Evolutionary conservation across 2,329 filamentous ascomycete species (phyloP).

Genomic region (Aspergillus aculeatinus): DNA sequence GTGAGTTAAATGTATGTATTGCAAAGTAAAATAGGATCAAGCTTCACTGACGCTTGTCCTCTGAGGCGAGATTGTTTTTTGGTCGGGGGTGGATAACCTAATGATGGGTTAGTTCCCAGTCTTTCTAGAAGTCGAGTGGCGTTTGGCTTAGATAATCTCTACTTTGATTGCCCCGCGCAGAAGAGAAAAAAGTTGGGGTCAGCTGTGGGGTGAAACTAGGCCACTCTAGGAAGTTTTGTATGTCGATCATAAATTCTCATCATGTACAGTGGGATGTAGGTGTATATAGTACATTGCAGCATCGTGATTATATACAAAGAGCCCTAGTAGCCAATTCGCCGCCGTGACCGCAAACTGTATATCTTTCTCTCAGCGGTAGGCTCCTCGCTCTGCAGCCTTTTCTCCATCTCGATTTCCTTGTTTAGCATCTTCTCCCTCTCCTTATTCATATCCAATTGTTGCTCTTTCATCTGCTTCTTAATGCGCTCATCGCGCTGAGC

Average conservation of each 20-base stretch:
- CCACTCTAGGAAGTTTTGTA: not conserved
- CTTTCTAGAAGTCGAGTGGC: not conserved
- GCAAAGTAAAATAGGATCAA: no score
- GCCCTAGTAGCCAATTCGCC: no score
- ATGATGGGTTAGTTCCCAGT: no score
- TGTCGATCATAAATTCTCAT: no score
- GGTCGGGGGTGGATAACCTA: no score
- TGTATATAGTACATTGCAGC: no score
- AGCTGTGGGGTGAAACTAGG: not conserved
- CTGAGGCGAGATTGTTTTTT: not conserved
- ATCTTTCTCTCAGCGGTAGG: not conserved
- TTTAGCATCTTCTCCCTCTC: not conserved
- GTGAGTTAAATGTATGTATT: not conserved
- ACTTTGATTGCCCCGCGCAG: not conserved
- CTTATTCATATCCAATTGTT: no score
- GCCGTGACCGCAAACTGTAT: not conserved
- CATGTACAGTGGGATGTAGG: no score
- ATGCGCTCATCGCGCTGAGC: not conserved
- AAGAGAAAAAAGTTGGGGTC: not conserved
- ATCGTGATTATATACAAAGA: no score
- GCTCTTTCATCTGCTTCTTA: not conserved
- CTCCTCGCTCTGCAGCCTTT: no score
- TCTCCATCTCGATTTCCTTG: not conserved
- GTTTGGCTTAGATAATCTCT: slow-evolving; percentile 1
- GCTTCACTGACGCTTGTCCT: no score